These are phyloP conservation scores for Cutaneotrichosporon spelunceum DNA, from an alignment of 1,284 basidiomycete genomes.

Conservation along the genomic window DNA sequence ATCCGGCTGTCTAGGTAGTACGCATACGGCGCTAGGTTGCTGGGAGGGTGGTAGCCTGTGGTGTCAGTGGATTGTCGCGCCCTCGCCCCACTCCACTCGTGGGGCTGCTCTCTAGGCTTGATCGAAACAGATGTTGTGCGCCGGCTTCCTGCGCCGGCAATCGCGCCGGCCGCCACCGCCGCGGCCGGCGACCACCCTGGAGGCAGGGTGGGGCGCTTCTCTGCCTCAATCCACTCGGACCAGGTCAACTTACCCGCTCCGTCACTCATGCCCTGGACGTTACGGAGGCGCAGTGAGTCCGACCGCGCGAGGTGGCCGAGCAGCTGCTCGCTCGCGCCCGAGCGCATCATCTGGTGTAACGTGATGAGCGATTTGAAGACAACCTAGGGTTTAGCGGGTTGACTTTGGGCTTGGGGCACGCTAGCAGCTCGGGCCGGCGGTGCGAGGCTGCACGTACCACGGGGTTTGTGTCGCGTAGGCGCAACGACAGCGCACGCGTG, in stretches of 20 bases:
- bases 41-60: constrained; percentile 79
- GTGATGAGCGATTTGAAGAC: constrained; percentile 96
- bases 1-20: constrained; percentile 86
- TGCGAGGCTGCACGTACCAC: constrained; percentile 60
- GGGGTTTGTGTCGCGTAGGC: constrained; percentile 84
- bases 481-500: constrained; percentile 74
- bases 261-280: constrained; percentile 63
- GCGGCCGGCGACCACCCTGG: background rate
- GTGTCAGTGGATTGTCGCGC: background rate
- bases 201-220: background rate
- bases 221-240: constrained; percentile 6
- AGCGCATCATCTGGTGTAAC: constrained; percentile 90
- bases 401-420: background rate
- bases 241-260: constrained; percentile 10
- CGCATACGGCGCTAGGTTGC: constrained; percentile 83
- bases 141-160: background rate
- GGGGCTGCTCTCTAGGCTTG: background rate
- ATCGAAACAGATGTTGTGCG: background rate
- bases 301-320: constrained; percentile 74
- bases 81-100: constrained; percentile 1
- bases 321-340: constrained; percentile 87
- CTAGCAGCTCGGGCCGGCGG: background rate
- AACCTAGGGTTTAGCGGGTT: constrained; percentile 59
- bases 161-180: background rate
- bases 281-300: constrained; percentile 73